Evolutionary conservation across 1,139 yeast species (phyloP), one percentile per base, ranked within the genome.

Genomic region (Debaryomyces sp.): DNA sequence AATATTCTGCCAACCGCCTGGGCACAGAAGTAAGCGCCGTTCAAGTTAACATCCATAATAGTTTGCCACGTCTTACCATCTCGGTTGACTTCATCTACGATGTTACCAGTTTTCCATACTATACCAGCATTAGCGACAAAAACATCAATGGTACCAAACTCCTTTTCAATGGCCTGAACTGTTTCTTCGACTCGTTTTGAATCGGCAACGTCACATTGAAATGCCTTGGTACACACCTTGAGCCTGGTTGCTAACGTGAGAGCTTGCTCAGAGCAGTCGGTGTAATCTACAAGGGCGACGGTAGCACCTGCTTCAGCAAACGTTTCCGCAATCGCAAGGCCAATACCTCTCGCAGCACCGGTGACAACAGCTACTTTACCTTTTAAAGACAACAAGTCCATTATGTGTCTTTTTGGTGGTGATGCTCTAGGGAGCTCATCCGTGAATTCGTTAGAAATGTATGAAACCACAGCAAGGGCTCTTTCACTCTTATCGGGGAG

Each of bases 71-170:
- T 30, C 15, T 30, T 30, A 54, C 68, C 73, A 44, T 67, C 70
- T 47, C 82, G 79, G 49, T 64, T 63, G 23, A 68, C 73, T 35
- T 66, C 70, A 48, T 72, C 75, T 48, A 73, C 67, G 53, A 73
- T 53, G 40, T 59, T 61, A 22, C 75, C 74, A 3, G 70, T 60
- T 32, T 77, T 71, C 71, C 78, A 75, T 36, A 78, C 79, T 43
- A 77, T 67, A 22, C 82, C 84, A 12, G 84, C 83, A 56, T 79
- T 80, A 50, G 82, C 80, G 43, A 79, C 78, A 47, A 78, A 77
- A 26, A 78, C 75, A 57, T 80, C 84, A 46, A 80, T 70, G 24
- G 65, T 66, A 15, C 70, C 67, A 51, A 76, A 76, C 13, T 65
- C 69, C 29, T 56, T 58, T 49, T 62, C 67, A 48, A 72, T 67